Percentiles rank a stretch among this genome's conserved stretches.
phyloP scores from a whole-genome alignment of 2,329 filamentous ascomycete genomes.

The Beauveria australis region DNA sequence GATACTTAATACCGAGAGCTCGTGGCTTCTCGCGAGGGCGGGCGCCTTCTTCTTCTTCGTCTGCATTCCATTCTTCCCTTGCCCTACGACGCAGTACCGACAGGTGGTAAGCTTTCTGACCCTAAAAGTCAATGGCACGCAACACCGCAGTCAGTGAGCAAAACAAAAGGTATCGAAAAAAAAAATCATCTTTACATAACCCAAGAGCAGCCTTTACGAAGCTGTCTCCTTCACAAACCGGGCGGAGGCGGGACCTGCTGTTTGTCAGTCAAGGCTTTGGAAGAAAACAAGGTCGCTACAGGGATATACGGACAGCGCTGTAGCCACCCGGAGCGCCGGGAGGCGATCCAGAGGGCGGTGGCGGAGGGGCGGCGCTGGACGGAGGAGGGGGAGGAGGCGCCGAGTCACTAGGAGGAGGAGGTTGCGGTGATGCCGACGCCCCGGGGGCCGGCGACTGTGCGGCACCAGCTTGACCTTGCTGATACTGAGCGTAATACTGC shows the following conservation, averaged over 20 bases:
- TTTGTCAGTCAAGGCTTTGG: slow-evolving; percentile 11
- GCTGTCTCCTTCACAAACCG: slow-evolving; percentile 32
- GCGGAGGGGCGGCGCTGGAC: slow-evolving; percentile 43
- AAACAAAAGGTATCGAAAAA: neutral
- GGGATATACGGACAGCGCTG: slow-evolving; percentile 47
- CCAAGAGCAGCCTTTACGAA: slow-evolving; percentile 10
- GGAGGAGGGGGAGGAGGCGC: slow-evolving; percentile 57
- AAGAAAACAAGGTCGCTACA: neutral
- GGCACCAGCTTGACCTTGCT: slow-evolving; percentile 14
- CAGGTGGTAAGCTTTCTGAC: neutral
- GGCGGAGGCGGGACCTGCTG: slow-evolving; percentile 47
- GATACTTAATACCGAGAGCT: slow-evolving; percentile 7
- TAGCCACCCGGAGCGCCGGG: slow-evolving; percentile 46
- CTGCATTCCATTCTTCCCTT: neutral
- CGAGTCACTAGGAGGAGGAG: slow-evolving; percentile 50
- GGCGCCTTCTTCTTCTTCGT: neutral
- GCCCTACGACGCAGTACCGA: neutral
- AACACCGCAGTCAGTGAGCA: slow-evolving; percentile 7
- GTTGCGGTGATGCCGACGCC: slow-evolving; percentile 41
- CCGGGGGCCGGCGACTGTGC: slow-evolving; percentile 25
- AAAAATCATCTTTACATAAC: slow-evolving; percentile 5
- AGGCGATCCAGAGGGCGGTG: slow-evolving; percentile 40
- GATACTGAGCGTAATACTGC: slow-evolving; percentile 52
- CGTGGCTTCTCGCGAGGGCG: slow-evolving; percentile 4
- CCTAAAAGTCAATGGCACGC: slow-evolving; percentile 9